A percentile compares a stretch with the other conserved stretches of the same genome.
These are phyloP conservation scores for Beauveria varroae DNA, from an alignment of 2,329 filamentous ascomycete species.

Conservation along the genomic window DNA sequence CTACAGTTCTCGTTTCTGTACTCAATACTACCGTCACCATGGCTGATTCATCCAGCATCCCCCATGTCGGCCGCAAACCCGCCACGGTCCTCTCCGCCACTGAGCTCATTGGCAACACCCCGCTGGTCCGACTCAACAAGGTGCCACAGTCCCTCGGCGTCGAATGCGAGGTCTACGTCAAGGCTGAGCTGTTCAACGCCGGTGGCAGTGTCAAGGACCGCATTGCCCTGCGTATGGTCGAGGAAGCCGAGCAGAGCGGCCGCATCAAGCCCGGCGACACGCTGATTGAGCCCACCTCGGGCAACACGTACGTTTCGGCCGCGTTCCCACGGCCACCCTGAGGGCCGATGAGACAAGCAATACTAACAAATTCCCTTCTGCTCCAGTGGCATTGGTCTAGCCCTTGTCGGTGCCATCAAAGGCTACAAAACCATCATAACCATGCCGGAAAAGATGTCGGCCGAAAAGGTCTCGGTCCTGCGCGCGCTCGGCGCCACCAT, in stretches of 20 bases:
- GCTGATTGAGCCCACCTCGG: conserved; percentile 94
- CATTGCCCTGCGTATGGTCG: conserved; percentile 95
- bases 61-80: conserved; percentile 25
- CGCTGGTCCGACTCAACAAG: conserved; percentile 89
- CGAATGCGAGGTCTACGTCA: conserved; percentile 81
- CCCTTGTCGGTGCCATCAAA: conserved; percentile 89
- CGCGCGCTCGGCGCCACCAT: conserved; percentile 93
- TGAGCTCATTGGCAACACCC: conserved; percentile 90
- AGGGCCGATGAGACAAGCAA: neutral
- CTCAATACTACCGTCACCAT: neutral
- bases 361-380: neutral
- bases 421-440: conserved; percentile 99
- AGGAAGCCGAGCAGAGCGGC: conserved; percentile 84
- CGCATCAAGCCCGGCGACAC: conserved; percentile 96
- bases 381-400: conserved; percentile 73
- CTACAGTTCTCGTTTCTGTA: neutral
- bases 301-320: conserved; percentile 61
- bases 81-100: conserved; percentile 55
- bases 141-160: conserved; percentile 87
- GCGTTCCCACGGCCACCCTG: neutral
- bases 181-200: conserved; percentile 89
- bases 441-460: conserved; percentile 97
- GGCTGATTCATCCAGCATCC: conserved; percentile 16
- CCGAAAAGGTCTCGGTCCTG: conserved; percentile 93
- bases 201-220: conserved; percentile 91